phyloP scores from a whole-genome alignment of 140 eudicot genomes.

The Bidens hawaiensis region DNA sequence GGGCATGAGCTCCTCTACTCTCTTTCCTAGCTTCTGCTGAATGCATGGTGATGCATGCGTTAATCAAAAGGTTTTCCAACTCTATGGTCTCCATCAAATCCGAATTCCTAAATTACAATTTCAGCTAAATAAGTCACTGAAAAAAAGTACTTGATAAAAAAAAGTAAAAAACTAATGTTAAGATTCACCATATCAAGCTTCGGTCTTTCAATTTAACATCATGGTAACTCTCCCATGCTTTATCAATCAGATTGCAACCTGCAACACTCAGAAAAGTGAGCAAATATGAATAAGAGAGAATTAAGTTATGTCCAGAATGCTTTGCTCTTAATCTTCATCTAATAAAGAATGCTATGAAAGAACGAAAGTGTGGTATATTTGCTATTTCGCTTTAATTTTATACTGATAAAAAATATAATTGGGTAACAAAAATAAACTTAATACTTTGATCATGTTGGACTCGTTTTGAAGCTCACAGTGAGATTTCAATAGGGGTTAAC shows the following conservation, averaged over 20 bases:
- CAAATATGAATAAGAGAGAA: constrained; percentile 10
- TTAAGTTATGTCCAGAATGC: not conserved
- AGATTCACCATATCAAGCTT: constrained; percentile 78
- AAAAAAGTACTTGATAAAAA: constrained; percentile 9
- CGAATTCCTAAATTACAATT: constrained; percentile 62
- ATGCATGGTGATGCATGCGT: constrained; percentile 96
- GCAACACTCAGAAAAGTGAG: constrained; percentile 18
- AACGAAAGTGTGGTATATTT: not conserved
- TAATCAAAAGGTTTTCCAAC: constrained; percentile 82
- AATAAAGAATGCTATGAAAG: constrained; percentile 1
- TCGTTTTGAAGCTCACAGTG: not conserved
- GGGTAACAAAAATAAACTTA: not conserved
- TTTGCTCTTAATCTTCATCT: not conserved
- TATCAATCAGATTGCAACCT: constrained; percentile 86
- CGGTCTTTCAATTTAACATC: constrained; percentile 89
- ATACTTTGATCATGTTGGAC: not conserved
- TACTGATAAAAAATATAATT: not conserved
- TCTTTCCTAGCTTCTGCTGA: constrained; percentile 99
- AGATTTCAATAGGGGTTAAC: not conserved
- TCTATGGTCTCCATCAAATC: constrained; percentile 93
- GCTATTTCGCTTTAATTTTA: not conserved
- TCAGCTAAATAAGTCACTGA: not conserved
- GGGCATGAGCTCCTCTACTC: constrained; percentile 99
- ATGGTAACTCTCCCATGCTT: constrained; percentile 91
- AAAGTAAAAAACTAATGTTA: not conserved